A percentile compares a stretch with the other conserved stretches of the same genome.
Conservation (phyloP, 78 protist species). For the Guillardia theta region DNA sequence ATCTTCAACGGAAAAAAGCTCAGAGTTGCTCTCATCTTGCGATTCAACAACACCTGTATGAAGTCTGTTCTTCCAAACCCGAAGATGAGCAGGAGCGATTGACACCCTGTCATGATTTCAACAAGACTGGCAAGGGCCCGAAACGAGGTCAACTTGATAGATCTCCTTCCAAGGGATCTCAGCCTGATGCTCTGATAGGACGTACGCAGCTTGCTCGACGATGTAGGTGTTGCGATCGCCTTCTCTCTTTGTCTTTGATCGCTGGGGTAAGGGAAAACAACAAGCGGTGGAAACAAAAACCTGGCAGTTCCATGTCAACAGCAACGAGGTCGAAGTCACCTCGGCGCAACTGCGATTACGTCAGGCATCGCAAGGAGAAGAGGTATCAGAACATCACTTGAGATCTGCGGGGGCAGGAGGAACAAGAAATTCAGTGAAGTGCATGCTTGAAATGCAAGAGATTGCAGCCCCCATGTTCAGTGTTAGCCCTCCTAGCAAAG, state of each 20-base stretch:
- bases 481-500: background rate
- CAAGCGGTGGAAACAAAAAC: background rate
- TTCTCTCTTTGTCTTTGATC: background rate
- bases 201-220: too few species aligned
- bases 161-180: background rate
- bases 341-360: too few species aligned
- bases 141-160: background rate
- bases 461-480: background rate
- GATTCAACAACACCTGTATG: too few species aligned
- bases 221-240: too few species aligned
- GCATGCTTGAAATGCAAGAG: background rate
- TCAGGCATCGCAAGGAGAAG: too few species aligned
- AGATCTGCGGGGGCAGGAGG: conserved; percentile 8
- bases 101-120: background rate
- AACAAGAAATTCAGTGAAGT: background rate
- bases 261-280: background rate
- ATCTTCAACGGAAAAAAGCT: too few species aligned
- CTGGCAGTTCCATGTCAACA: background rate
- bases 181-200: too few species aligned
- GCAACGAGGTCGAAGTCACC: background rate
- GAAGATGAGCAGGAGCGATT: background rate
- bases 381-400: too few species aligned
- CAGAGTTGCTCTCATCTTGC: too few species aligned
- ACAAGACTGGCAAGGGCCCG: background rate
- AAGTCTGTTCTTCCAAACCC: background rate